Conservation (phyloP, 2,329 filamentous ascomycete species). For the Sodiomyces alkalinus region DNA sequence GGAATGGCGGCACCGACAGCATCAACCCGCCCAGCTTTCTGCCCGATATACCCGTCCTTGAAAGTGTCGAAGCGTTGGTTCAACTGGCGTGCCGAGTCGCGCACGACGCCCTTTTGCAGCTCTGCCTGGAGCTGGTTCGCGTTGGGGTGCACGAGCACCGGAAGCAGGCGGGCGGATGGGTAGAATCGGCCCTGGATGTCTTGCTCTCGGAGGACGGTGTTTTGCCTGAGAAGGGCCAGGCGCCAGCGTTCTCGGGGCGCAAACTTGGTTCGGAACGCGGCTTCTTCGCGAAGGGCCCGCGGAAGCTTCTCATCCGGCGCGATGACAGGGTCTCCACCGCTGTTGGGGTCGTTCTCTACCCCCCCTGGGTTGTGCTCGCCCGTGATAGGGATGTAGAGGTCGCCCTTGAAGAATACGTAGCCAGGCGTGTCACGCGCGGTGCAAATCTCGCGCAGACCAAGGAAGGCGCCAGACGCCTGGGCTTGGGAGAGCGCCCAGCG, state of each 20-base stretch:
- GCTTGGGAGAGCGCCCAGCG: conserved; percentile 9
- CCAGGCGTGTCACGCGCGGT: conserved; percentile 19
- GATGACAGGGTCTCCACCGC: too few relatives aligned
- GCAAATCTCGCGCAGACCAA: conserved; percentile 26
- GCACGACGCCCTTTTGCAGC: conserved; percentile 23
- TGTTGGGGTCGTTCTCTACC: too few relatives aligned
- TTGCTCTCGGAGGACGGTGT: conserved; percentile 29
- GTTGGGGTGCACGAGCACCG: conserved; percentile 20
- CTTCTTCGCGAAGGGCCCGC: conserved; percentile 22
- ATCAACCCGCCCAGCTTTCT: conserved; percentile 22
- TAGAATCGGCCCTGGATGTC: conserved; percentile 42
- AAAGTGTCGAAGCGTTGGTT: conserved; percentile 33
- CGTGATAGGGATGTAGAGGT: conserved; percentile 20
- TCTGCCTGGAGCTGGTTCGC: conserved; percentile 16
- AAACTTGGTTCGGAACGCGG: conserved; percentile 21
- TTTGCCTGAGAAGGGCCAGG: conserved; percentile 26
- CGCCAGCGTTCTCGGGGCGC: conserved; percentile 18
- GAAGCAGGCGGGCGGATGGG: conserved; percentile 35
- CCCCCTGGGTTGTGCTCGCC: conserved; percentile 10
- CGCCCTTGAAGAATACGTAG: conserved; percentile 23
- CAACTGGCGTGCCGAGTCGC: conserved; percentile 30
- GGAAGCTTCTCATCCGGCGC: conserved; percentile 21
- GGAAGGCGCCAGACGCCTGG: conserved; percentile 15
- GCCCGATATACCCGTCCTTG: conserved; percentile 26
- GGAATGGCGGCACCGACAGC: conserved; percentile 27